A percentile compares a stretch with the other conserved stretches of the same genome.
phyloP scores from a whole-genome alignment of 495 filamentous ascomycete genomes.

The Tuber microsphaerosporum region DNA sequence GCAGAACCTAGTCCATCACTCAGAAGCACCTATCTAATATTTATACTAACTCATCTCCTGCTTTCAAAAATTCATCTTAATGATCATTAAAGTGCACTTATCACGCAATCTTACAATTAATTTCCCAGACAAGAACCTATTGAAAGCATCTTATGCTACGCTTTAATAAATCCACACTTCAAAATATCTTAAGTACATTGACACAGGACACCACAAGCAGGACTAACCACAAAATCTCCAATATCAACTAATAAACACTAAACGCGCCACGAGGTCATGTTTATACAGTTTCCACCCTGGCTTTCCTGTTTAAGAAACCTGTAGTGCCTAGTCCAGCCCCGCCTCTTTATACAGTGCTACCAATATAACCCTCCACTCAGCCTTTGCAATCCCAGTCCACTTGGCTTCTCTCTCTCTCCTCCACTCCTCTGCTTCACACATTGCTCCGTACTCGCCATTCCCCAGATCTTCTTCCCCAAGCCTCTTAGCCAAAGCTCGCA shows the following conservation, averaged over 20 bases:
- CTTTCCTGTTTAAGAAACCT: background rate
- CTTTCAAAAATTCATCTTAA: background rate
- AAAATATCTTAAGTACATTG: background rate
- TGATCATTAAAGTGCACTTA: background rate
- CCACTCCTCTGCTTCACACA: slow-evolving; percentile 7
- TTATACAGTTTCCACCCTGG: background rate
- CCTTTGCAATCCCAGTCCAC: slow-evolving; percentile 24
- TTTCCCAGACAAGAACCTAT: background rate
- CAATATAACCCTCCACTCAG: slow-evolving; percentile 23
- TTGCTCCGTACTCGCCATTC: background rate
- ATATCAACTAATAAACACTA: background rate
- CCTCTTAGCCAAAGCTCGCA: slow-evolving; percentile 16
- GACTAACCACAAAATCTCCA: background rate
- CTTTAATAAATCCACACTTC: background rate
- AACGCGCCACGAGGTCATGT: background rate
- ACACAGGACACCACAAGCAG: background rate
- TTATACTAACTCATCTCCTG: background rate
- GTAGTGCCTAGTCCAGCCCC: background rate
- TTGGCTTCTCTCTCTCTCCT: slow-evolving; percentile 15
- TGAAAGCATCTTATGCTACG: background rate
- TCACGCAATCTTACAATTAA: background rate
- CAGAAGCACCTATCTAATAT: background rate
- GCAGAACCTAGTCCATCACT: background rate
- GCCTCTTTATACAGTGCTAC: background rate
- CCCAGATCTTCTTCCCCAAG: slow-evolving; percentile 13